Evolutionary conservation across 2,329 filamentous ascomycete genomes (phyloP), one percentile per base, ranked within the genome.

Genomic region (Septoria petroselini): DNA sequence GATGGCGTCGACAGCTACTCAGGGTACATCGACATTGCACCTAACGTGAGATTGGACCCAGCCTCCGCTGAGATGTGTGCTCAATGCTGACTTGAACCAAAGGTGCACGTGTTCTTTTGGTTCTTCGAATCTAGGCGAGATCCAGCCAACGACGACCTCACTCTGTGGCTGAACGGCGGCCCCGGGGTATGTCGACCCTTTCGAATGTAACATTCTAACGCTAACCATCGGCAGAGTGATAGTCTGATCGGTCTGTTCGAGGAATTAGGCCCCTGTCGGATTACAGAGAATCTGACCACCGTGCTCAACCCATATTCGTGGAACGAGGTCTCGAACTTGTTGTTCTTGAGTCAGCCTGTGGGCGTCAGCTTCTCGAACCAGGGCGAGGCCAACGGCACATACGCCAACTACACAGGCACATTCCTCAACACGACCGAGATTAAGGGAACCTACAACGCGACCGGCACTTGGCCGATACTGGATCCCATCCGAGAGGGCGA

Each of bases 271-370:
- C 65, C 65, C 9, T 76, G 72, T 21, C 21, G 65, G 6, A 69
- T 83, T 23, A 75, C 76, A 5, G 61, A 61, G 2, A 63, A 73
- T 49, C 57, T 69, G 37, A 66, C 70, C 27, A 74, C 79, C 34
- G 75, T 73, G 25, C 77, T 79, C 62, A 85, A 85, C 57, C 78
- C 80, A 0, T 81, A 77, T 68, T 80, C 80, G 1, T 85, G 81
- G 78, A 82, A 81, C 44, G 78, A 80, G 57, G 74, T 79, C 17
- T 78, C 76, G 25, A 85, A 85, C 58, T 79, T 86, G 76, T 77
- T 88, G 12, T 87, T 84, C 66, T 79, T 88, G 58, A 83, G 88
- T 58, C 79, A 86, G 64, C 85, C 80, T 7, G 76, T 79, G n/a
- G 78, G 78, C 27, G 74, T 76, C 21, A 80, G 79, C 2, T 79